These are phyloP conservation scores for Colletotrichum phormii DNA, from an alignment of 2,329 filamentous ascomycete species.

Conservation along the genomic window DNA sequence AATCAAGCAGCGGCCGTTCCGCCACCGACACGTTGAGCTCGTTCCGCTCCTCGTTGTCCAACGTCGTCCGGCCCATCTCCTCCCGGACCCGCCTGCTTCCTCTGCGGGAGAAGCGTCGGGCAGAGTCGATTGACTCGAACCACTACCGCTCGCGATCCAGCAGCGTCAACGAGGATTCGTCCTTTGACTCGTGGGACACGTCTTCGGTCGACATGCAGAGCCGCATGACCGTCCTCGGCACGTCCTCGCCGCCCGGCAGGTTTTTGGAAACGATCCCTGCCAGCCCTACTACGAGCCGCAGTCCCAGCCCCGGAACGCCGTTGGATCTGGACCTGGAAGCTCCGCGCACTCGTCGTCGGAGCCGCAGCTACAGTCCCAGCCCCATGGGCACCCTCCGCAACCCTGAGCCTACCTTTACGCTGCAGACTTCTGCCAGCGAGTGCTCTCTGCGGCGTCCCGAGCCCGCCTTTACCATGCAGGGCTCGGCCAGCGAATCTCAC, in stretches of 20 bases:
- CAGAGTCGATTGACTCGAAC: conserved; percentile 61
- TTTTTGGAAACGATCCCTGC: conserved; percentile 79
- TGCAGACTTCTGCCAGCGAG: conserved; percentile 60
- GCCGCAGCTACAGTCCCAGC: conserved; percentile 63
- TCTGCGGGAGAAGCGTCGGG: conserved; percentile 54
- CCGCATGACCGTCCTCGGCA: conserved; percentile 67
- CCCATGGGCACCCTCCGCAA: conserved; percentile 46
- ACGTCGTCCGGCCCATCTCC: conserved; percentile 64
- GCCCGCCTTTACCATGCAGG: conserved; percentile 46
- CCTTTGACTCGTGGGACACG: conserved; percentile 82
- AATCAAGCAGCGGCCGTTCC: conserved; percentile 58
- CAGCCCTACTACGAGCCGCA: conserved; percentile 72
- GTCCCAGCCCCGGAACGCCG: conserved; percentile 71
- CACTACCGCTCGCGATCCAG: conserved; percentile 47
- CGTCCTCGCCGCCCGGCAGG: conserved; percentile 59
- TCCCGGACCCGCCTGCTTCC: conserved; percentile 68
- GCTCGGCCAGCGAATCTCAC: conserved; percentile 68
- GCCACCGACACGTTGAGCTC: conserved; percentile 59
- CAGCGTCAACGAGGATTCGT: conserved; percentile 62
- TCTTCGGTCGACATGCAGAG: conserved; percentile 73
- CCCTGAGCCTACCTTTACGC: conserved; percentile 41
- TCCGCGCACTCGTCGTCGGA: conserved; percentile 56
- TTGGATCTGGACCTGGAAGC: conserved; percentile 63
- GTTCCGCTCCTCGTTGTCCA: conserved; percentile 60
- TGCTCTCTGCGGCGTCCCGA: conserved; percentile 39